These are phyloP conservation scores for Zygoascus biomembranicola DNA, from an alignment of 805 yeast genomes.

Conservation along the genomic window DNA sequence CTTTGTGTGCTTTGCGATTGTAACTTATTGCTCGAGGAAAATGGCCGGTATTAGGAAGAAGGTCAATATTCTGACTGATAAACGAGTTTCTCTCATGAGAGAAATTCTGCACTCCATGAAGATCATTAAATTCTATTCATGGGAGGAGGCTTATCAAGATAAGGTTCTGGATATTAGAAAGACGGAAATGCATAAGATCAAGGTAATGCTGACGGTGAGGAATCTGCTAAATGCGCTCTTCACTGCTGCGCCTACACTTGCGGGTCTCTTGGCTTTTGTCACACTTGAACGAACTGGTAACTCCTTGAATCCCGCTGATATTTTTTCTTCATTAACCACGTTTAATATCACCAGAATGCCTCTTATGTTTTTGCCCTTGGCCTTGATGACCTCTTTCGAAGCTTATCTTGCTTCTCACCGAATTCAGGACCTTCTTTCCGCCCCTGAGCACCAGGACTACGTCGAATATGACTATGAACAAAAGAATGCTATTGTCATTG, in stretches of 20 bases:
- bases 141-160: slow-evolving; percentile 75
- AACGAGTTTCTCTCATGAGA: slow-evolving; percentile 64
- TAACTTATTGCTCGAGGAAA: slow-evolving; percentile 41
- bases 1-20: slow-evolving; percentile 28
- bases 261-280: slow-evolving; percentile 57
- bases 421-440: slow-evolving; percentile 43
- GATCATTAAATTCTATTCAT: slow-evolving; percentile 78
- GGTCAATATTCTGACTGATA: slow-evolving; percentile 64
- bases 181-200: slow-evolving; percentile 53
- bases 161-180: slow-evolving; percentile 48
- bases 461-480: slow-evolving; percentile 27
- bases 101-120: slow-evolving; percentile 75
- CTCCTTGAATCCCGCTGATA: slow-evolving; percentile 45
- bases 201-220: slow-evolving; percentile 56
- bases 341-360: slow-evolving; percentile 57
- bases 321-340: slow-evolving; percentile 63
- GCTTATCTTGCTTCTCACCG: slow-evolving; percentile 51
- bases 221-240: slow-evolving; percentile 59
- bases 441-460: slow-evolving; percentile 33
- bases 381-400: slow-evolving; percentile 54
- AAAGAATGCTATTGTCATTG: slow-evolving; percentile 41
- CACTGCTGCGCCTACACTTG: slow-evolving; percentile 56
- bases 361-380: slow-evolving; percentile 57
- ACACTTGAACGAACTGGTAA: slow-evolving; percentile 38
- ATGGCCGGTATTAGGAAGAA: slow-evolving; percentile 48